Conservation (phyloP, 2,329 filamentous ascomycete genomes). For the Hymenoscyphus fructigenus region DNA sequence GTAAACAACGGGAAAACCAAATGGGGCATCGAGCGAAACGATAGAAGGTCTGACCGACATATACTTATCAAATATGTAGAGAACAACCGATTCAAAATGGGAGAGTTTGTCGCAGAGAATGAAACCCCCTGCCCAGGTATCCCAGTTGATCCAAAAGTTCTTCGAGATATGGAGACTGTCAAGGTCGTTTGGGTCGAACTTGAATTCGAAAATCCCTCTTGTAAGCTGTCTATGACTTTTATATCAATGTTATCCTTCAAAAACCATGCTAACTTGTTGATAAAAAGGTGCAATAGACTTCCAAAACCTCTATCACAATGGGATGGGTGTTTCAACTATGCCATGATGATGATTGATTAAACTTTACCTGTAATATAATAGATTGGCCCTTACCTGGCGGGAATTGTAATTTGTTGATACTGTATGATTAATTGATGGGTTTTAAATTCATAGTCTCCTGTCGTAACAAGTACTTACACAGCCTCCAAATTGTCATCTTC, state of each 20-base stretch:
- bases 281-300: background rate
- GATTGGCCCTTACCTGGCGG: too few species aligned
- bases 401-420: too few species aligned
- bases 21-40: background rate
- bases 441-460: background rate
- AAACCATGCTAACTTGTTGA: background rate
- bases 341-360: background rate
- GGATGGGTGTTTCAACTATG: background rate
- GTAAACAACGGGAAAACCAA: background rate
- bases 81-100: background rate
- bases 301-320: background rate
- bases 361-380: background rate
- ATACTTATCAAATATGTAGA: background rate
- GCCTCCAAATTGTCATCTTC: background rate
- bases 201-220: background rate
- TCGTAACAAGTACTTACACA: background rate
- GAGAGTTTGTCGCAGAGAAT: background rate
- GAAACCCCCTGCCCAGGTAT: background rate
- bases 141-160: background rate
- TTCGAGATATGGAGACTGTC: background rate
- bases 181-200: background rate
- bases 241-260: background rate
- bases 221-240: background rate
- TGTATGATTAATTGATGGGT: background rate
- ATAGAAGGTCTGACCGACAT: background rate